Base-by-base conservation (phyloP, 208 protist species). In the Zelonia costaricensis region DNA sequence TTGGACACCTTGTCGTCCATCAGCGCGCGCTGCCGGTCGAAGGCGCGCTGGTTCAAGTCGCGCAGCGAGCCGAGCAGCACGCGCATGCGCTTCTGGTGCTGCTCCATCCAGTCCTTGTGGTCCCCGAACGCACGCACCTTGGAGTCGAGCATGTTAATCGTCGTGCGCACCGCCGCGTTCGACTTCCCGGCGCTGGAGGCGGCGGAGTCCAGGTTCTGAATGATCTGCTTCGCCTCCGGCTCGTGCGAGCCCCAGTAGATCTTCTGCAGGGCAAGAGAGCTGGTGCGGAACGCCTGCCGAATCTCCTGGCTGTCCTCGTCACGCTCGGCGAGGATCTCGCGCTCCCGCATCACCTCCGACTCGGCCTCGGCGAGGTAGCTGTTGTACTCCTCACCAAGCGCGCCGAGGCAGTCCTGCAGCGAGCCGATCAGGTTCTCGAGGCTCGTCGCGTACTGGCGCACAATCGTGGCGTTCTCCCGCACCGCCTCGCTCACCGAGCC, bases 391-490 rank as follows among this genome's bases (percentile, higher is more conserved):
- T 86, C 78, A 22, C 73, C 70, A 18, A 92, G 45, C 18, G 79
- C 73, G n/a, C 56, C 69, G 9, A 92, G 72, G 16, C 78, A 73
- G 54, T 92, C 79, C 53, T 88, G 74, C 44, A 88, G 57, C 2
- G 81, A 86, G 48, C 66, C 66, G 36, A 86, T 76, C 35, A 88
- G 76, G 40, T 88, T 86, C 59, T 88, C 73, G 52, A 92, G 72
- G 12, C 81, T 77, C n/a, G 66, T 77, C 51, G 79, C 82, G 74
- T 92, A 92, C 70, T 92, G 74, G 23, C 80, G 78, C 47, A 86
- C 79, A 74, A 88, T 92, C 12, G 76, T 86, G 40, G 82, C 76
- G 58, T 88, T 92, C 54, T 84, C 83, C 65, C 78, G 84, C 45
- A 80, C 36, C 16, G 78, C 66, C 33, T 75, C 75, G 18, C 61